Base-by-base conservation (phyloP, 2,329 filamentous ascomycete genomes). In the Hymenoscyphus albidus region DNA sequence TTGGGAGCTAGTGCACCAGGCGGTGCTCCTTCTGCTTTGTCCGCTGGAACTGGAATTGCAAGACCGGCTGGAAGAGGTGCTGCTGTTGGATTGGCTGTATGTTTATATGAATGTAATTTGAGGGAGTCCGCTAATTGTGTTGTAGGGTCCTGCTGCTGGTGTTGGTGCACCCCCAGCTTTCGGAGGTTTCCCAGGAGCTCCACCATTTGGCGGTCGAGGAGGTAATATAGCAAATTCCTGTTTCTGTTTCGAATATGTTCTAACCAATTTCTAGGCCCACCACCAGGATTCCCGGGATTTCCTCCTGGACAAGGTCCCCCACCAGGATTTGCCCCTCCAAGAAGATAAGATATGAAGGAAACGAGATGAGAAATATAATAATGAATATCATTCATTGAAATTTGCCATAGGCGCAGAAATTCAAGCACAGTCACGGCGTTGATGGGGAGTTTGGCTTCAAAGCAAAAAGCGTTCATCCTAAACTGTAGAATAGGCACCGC, bases 61-160 rank as follows among this genome's bases (percentile, higher is more conserved):
- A 89, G 93, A 76, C 93, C 95, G 72, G 93, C 93, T 74, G 95
- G 95, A 72, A 87, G 95, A 78, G 95, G 95, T 81, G 84, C 67
- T 44, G 89, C 92, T 39, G 85, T 94, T 73, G 93, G 93, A 62
- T 83, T 98, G 69, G 92, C 92, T 73, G 93, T 87, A 80, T 70
- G 83, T 76, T 62, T 61, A 57, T 54, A 55, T 42, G 13, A 42
- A 18, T 31, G 14, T 12, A 16, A 58, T 39, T 22, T 62, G n/a
- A 67, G 48, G 61, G 63, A 72, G 75, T 70, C 32, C 66, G 44
- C 70, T 74, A 71, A 74, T 66, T 57, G 44, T n/a, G 35, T 69
- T 60, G 54, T 69, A 87, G 84, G 85, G 94, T 39, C 94, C 94
- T 75, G 92, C 92, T 78, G 89, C 90, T 74, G 94, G 93, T 75